Evolutionary conservation across 179 eudicot genomes (phyloP).

Genomic region (Silene coronaria): DNA sequence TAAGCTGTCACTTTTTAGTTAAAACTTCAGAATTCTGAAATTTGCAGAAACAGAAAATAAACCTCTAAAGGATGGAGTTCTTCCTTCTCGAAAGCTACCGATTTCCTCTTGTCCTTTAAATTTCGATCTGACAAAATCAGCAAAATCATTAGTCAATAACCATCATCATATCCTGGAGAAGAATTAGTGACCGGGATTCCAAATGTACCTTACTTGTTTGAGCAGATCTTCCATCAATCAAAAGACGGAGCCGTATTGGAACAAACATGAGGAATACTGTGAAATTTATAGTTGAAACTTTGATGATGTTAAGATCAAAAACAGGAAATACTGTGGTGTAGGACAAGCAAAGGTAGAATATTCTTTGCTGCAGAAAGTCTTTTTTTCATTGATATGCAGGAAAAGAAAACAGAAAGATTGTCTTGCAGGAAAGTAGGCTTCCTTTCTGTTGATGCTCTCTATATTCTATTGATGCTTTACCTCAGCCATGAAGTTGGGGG

Average conservation of each 20-base stretch:
- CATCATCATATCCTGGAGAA: background rate
- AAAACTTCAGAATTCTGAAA: background rate
- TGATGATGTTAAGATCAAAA: background rate
- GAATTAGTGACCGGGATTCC: background rate
- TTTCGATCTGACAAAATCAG: slow-evolving; percentile 15
- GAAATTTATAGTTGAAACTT: slow-evolving; percentile 4
- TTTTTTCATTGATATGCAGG: slow-evolving; percentile 13
- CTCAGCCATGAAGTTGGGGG: no score
- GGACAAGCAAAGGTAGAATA: slow-evolving; percentile 30
- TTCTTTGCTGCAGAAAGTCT: slow-evolving; percentile 26
- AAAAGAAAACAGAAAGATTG: slow-evolving; percentile 1
- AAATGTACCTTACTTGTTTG: slow-evolving; percentile 24
- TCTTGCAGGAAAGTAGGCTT: slow-evolving; percentile 24
- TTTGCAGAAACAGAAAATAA: background rate
- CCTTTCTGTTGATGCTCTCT: slow-evolving; percentile 16
- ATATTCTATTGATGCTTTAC: no score
- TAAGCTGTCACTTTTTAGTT: background rate
- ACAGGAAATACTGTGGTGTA: slow-evolving; percentile 8
- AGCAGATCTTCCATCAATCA: slow-evolving; percentile 23
- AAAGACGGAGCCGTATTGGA: background rate
- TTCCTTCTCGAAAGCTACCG: slow-evolving; percentile 19
- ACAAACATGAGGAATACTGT: slow-evolving; percentile 2
- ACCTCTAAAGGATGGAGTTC: slow-evolving; percentile 28
- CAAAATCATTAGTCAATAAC: background rate
- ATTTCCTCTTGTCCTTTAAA: slow-evolving; percentile 15